Evolutionary conservation across 2,329 filamentous ascomycete genomes (phyloP).

Genomic region (Neoarthrinium moseri): DNA sequence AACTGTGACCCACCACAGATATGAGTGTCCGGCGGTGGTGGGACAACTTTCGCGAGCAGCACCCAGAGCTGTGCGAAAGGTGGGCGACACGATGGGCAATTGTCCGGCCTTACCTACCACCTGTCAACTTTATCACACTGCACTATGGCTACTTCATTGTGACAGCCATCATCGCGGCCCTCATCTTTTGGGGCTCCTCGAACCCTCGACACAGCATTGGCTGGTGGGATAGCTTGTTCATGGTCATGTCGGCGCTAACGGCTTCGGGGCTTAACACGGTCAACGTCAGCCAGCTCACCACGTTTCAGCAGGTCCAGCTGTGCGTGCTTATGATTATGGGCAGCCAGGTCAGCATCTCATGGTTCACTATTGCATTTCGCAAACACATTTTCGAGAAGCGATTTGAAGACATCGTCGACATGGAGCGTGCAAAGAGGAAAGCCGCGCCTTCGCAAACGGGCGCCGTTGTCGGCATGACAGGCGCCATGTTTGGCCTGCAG

Average conservation of each 20-base stretch:
- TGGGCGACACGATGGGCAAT: slow-evolving; percentile 5
- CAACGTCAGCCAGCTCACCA: slow-evolving; percentile 61
- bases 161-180: slow-evolving; percentile 51
- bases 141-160: slow-evolving; percentile 66
- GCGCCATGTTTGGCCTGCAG: slow-evolving; percentile 25
- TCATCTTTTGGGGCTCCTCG: slow-evolving; percentile 55
- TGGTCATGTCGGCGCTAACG: slow-evolving; percentile 66
- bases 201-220: slow-evolving; percentile 58
- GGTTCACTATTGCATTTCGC: slow-evolving; percentile 60
- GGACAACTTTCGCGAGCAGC: slow-evolving; percentile 3
- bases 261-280: slow-evolving; percentile 61
- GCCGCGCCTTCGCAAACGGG: slow-evolving; percentile 22
- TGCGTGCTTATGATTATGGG: slow-evolving; percentile 64
- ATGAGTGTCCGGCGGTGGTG: slow-evolving; percentile 3
- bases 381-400: slow-evolving; percentile 61
- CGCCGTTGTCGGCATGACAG: slow-evolving; percentile 25
- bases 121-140: slow-evolving; percentile 60
- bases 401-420: slow-evolving; percentile 52
- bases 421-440: slow-evolving; percentile 31
- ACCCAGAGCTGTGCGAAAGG: slow-evolving; percentile 4
- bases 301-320: slow-evolving; percentile 64
- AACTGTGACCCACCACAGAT: neutral
- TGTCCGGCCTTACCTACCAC: slow-evolving; percentile 31
- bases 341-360: slow-evolving; percentile 62
- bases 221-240: slow-evolving; percentile 50